A percentile compares a stretch with the other conserved stretches of the same genome.
Conservation (phyloP, 73 alveolate genomes). For the Tetrahymena elliotti region DNA sequence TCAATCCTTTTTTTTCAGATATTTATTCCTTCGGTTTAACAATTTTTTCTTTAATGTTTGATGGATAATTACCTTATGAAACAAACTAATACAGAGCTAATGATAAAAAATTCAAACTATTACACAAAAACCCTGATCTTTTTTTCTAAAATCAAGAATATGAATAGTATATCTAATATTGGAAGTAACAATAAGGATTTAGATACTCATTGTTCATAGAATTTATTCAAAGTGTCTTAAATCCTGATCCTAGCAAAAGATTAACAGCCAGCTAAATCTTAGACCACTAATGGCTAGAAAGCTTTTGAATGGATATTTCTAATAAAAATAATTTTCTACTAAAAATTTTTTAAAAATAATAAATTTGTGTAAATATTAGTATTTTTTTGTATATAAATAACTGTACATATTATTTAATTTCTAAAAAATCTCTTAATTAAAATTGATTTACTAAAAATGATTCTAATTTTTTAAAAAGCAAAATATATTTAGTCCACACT, state of each 20-base stretch:
- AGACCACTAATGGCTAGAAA: neutral
- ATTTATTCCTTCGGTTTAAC: neutral
- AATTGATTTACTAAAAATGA: no score
- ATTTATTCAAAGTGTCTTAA: neutral
- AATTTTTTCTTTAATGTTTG: neutral
- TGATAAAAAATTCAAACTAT: neutral
- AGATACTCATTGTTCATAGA: neutral
- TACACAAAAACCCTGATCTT: neutral
- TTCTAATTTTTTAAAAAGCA: no score
- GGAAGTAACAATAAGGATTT: neutral
- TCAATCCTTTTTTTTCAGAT: neutral
- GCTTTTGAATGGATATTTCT: neutral
- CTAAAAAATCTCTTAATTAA: neutral
- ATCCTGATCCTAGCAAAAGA: neutral
- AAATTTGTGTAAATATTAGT: no score
- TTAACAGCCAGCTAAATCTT: neutral
- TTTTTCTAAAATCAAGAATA: neutral
- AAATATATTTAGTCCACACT: neutral
- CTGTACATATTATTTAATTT: neutral
- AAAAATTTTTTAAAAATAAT: no score
- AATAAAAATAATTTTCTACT: no score
- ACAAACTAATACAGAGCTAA: neutral
- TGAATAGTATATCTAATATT: neutral
- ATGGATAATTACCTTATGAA: neutral
- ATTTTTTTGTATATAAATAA: no score